Evolutionary conservation across 23 red algal species (phyloP).

Genomic region (Gracilariopsis chorda): DNA sequence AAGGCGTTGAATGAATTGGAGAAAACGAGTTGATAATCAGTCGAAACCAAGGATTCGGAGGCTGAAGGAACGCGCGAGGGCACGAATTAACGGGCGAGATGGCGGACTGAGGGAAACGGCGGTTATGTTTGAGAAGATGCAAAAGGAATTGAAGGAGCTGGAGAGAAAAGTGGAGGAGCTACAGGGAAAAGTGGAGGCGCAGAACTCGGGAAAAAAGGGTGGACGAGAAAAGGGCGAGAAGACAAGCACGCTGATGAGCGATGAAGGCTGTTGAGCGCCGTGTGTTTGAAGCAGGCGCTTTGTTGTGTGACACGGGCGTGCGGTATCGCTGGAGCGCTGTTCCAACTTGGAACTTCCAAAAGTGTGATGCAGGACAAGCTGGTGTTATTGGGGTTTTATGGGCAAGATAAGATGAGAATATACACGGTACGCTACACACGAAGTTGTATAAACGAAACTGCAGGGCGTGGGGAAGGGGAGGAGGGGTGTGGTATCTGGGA

Average conservation of each 20-base stretch:
- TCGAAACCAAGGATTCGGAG: conserved; percentile 19
- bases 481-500: too few species aligned
- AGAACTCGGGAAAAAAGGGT: not conserved
- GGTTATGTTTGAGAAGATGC: conserved; percentile 25
- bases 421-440: too few species aligned
- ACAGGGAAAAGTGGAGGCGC: conserved; percentile 26
- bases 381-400: too few species aligned
- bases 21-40: conserved; percentile 19
- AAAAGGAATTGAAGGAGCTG: conserved; percentile 29
- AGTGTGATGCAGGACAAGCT: too few species aligned
- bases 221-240: not conserved
- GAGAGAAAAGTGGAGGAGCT: conserved; percentile 30
- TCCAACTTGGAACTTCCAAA: too few species aligned
- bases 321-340: too few species aligned
- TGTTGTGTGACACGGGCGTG: too few species aligned
- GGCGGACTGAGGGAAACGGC: not conserved
- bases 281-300: not conserved
- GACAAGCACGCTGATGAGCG: too few species aligned
- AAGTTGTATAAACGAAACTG: too few species aligned
- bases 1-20: conserved; percentile 42
- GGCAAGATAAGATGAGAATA: too few species aligned
- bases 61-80: conserved; percentile 21
- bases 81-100: not conserved
- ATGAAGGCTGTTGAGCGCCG: not conserved
- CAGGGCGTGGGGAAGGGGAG: too few species aligned